Conservation (phyloP, 2,329 filamentous ascomycete species). For the Peltaster fructicola region DNA sequence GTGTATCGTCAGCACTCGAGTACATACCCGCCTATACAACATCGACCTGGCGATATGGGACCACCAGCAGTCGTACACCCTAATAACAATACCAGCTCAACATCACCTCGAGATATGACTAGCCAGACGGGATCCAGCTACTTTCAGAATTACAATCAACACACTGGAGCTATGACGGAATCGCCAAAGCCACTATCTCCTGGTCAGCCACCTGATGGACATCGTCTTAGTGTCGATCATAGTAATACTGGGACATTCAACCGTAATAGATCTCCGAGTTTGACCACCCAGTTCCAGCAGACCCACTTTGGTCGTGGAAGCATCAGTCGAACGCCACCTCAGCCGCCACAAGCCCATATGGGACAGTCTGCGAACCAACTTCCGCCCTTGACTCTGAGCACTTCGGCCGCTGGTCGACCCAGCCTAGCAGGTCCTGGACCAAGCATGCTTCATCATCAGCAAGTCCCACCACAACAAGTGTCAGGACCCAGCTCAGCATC, state of each 20-base stretch:
- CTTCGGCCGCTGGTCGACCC: slow-evolving; percentile 1
- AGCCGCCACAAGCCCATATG: slow-evolving; percentile 9
- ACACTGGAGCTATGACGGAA: slow-evolving; percentile 50
- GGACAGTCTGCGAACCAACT: slow-evolving; percentile 17
- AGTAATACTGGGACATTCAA: slow-evolving; percentile 18
- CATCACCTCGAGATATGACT: slow-evolving; percentile 22
- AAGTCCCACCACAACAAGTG: slow-evolving; percentile 11
- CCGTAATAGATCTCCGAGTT: slow-evolving; percentile 47
- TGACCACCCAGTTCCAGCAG: slow-evolving; percentile 48
- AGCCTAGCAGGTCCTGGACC: slow-evolving; percentile 6
- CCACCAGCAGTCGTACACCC: slow-evolving; percentile 19
- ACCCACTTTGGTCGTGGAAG: slow-evolving; percentile 43
- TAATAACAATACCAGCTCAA: slow-evolving; percentile 13
- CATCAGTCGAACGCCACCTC: slow-evolving; percentile 35
- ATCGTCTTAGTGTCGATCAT: slow-evolving; percentile 36
- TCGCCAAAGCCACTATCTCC: slow-evolving; percentile 73
- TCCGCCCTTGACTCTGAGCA: slow-evolving; percentile 14
- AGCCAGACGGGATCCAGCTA: too few relatives aligned
- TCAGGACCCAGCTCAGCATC: slow-evolving; percentile 34
- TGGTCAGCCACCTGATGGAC: slow-evolving; percentile 30
- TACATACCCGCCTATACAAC: slow-evolving; percentile 50
- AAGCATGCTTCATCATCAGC: slow-evolving; percentile 26
- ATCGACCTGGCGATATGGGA: slow-evolving; percentile 20
- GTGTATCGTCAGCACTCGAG: slow-evolving; percentile 49
- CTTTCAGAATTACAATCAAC: slow-evolving; percentile 53